Percentiles rank a stretch among this genome's conserved stretches.
phyloP scores from a whole-genome alignment of 768 basidiomycete genomes.

The Trametes coccinea region DNA sequence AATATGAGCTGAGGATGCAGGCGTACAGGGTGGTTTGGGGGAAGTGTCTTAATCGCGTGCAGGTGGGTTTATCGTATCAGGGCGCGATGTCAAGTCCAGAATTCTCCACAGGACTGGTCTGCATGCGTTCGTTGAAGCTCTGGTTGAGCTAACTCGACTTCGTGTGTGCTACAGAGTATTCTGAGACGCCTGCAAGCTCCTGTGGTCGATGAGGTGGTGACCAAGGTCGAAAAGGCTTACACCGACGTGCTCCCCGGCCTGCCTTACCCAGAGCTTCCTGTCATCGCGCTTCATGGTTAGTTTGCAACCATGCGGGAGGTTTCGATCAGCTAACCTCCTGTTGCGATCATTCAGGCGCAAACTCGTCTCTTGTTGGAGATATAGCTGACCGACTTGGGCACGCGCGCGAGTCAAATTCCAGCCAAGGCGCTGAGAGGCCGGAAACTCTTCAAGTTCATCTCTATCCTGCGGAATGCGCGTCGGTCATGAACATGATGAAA shows the following conservation, averaged over 20 bases:
- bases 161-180: conserved; percentile 39
- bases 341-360: conserved; percentile 30
- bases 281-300: conserved; percentile 55
- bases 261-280: conserved; percentile 62
- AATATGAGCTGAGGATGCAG: conserved; percentile 43
- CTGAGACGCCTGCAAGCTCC: conserved; percentile 50
- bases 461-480: conserved; percentile 58
- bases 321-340: not conserved
- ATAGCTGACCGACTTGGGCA: conserved; percentile 3
- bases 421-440: conserved; percentile 18
- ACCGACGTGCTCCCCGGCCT: conserved; percentile 49
- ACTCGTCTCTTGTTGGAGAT: conserved; percentile 6
- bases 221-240: conserved; percentile 48
- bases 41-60: conserved; percentile 56
- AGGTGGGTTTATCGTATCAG: conserved; percentile 41
- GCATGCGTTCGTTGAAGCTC: too few relatives aligned
- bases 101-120: too few relatives aligned
- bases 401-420: not conserved
- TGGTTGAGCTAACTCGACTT: too few relatives aligned
- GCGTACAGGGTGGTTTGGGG: conserved; percentile 61
- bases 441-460: conserved; percentile 44
- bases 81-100: too few relatives aligned
- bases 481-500: conserved; percentile 53
- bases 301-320: too few relatives aligned
- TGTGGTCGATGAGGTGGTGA: conserved; percentile 45